Conservation (phyloP, 345 rosid genomes). For the Lumnitzera racemosa region DNA sequence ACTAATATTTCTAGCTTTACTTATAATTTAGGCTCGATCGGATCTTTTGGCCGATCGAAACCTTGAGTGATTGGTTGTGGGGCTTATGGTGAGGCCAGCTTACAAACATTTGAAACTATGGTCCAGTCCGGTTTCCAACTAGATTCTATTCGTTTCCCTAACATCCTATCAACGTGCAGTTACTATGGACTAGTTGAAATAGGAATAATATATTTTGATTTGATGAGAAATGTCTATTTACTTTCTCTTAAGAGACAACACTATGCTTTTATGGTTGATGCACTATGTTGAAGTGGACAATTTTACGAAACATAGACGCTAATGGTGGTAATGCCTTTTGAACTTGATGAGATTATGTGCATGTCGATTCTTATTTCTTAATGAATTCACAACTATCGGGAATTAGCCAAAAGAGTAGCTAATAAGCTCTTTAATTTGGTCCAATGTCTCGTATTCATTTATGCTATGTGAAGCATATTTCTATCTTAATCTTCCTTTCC, state of each 20-base stretch:
- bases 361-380: constrained; percentile 78
- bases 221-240: constrained; percentile 44
- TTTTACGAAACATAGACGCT: constrained; percentile 61
- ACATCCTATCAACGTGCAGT: constrained; percentile 71
- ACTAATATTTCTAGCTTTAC: no score
- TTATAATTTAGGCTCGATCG: no score
- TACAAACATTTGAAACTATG: constrained; percentile 53
- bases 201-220: constrained; percentile 47
- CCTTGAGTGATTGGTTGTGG: no score
- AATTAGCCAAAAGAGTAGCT: constrained; percentile 65
- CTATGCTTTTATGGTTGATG: constrained; percentile 59
- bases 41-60: no score
- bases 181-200: constrained; percentile 73
- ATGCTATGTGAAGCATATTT: no score
- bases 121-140: constrained; percentile 51
- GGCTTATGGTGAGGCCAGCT: constrained; percentile 57
- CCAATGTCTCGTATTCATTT: no score
- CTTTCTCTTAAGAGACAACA: constrained; percentile 61
- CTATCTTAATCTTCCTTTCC: no score
- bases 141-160: constrained; percentile 63
- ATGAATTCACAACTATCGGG: constrained; percentile 70
- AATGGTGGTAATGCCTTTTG: constrained; percentile 63
- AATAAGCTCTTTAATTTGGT: constrained; percentile 51
- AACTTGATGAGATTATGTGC: constrained; percentile 82
- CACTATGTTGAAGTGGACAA: constrained; percentile 54